Evolutionary conservation across 2,329 filamentous ascomycete species (phyloP).

Genomic region (Scedosporium apiospermum): DNA sequence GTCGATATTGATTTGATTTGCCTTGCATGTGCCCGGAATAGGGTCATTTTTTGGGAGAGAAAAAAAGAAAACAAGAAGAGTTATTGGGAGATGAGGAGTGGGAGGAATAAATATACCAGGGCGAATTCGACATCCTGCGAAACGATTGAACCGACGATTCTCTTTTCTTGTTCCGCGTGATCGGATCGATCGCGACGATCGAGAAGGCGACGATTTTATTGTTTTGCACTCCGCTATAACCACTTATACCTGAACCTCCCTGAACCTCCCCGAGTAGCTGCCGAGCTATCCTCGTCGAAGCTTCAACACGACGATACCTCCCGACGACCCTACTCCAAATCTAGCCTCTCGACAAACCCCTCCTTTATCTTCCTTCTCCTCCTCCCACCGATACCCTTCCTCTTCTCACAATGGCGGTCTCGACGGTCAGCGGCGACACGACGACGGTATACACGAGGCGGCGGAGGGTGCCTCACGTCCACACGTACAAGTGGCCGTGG

Average conservation of each 20-base stretch:
- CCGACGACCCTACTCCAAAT: neutral
- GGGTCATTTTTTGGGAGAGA: neutral
- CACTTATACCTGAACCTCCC: neutral
- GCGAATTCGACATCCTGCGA: neutral
- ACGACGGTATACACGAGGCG: slow-evolving; percentile 2
- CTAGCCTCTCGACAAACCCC: neutral
- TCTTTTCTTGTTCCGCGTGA: neutral
- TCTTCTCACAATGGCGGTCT: slow-evolving; percentile 18
- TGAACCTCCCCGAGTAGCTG: neutral
- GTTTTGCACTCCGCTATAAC: neutral
- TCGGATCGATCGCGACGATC: neutral
- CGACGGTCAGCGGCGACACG: slow-evolving; percentile 20
- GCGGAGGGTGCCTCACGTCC: slow-evolving; percentile 29
- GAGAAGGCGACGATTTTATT: neutral
- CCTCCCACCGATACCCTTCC: neutral
- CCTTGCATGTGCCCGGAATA: neutral
- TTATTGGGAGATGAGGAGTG: neutral
- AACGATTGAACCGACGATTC: neutral
- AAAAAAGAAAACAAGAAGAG: neutral
- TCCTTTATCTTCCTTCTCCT: neutral
- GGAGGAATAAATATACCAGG: neutral
- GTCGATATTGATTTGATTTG: too few relatives aligned
- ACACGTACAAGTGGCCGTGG: slow-evolving; percentile 61
- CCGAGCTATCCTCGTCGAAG: neutral
- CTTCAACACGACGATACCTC: neutral